Evolutionary conservation across 306 rosid genomes (phyloP).

Genomic region (Vigna mungo): DNA sequence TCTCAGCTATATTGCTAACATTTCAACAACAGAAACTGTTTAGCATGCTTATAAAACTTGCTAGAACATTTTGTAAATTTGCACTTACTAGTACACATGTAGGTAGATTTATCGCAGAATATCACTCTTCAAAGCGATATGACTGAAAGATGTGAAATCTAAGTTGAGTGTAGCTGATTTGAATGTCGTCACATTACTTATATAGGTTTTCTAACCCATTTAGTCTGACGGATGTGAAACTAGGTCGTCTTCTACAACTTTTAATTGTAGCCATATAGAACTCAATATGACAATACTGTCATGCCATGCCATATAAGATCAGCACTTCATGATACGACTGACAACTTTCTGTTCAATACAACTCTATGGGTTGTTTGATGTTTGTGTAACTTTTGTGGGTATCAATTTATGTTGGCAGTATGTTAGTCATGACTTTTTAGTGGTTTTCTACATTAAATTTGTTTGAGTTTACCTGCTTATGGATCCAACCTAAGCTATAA

Average conservation of each 20-base stretch:
- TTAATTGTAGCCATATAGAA: not conserved
- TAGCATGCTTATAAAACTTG: not conserved
- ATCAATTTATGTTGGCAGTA: conserved; percentile 20
- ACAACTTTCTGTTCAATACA: conserved; percentile 9
- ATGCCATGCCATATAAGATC: conserved; percentile 5
- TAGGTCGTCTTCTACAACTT: conserved; percentile 1
- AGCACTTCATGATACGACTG: conserved; percentile 6
- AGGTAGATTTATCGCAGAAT: not conserved
- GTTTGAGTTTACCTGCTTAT: conserved; percentile 15
- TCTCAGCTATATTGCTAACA: not conserved
- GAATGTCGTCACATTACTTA: not conserved
- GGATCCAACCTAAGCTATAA: conserved; percentile 30
- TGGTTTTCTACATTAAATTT: conserved; percentile 33
- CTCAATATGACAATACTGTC: conserved; percentile 2
- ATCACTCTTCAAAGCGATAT: not conserved
- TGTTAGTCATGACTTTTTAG: not conserved
- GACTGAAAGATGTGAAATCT: not conserved
- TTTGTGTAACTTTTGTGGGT: not conserved
- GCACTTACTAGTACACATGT: not conserved
- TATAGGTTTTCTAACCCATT: not conserved
- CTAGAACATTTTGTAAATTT: not conserved
- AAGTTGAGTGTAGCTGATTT: not conserved
- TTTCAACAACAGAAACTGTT: conserved; percentile 4
- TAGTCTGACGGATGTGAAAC: not conserved
- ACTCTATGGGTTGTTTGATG: conserved; percentile 16